A percentile compares a stretch with the other conserved stretches of the same genome.
Evolutionary conservation across 495 filamentous ascomycete species (phyloP).

Genomic region (Aspergillus avenaceus): DNA sequence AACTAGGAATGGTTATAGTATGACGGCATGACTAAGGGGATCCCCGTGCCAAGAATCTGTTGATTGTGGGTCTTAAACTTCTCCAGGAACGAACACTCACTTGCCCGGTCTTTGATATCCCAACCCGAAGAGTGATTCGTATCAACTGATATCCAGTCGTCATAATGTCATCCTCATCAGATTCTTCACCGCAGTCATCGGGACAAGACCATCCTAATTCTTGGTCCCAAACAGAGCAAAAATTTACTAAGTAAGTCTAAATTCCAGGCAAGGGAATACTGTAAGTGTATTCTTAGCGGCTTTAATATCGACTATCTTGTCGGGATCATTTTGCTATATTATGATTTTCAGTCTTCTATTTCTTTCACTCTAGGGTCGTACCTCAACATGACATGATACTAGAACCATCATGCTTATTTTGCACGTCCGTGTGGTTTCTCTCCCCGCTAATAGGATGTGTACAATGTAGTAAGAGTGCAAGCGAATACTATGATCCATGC

Average conservation of each 20-base stretch:
- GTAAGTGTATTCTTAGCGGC: too few relatives aligned
- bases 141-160: background rate
- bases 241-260: conserved; percentile 41
- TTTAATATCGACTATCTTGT: too few relatives aligned
- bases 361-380: too few relatives aligned
- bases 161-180: conserved; percentile 12
- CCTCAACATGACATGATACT: too few relatives aligned
- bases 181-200: conserved; percentile 7
- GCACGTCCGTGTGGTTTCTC: background rate
- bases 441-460: conserved; percentile 11
- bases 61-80: background rate
- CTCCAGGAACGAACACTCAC: background rate
- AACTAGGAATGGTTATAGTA: background rate
- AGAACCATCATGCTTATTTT: too few relatives aligned
- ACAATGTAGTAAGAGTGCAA: conserved; percentile 64
- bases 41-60: background rate
- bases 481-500: conserved; percentile 90
- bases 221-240: conserved; percentile 36
- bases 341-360: too few relatives aligned
- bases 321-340: too few relatives aligned
- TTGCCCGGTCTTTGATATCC: background rate
- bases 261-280: too few relatives aligned
- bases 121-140: background rate
- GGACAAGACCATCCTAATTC: conserved; percentile 23
- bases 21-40: background rate